Evolutionary conservation across 352 stramenopile species (phyloP).

Genomic region (Phytophthora pseudosyringae): DNA sequence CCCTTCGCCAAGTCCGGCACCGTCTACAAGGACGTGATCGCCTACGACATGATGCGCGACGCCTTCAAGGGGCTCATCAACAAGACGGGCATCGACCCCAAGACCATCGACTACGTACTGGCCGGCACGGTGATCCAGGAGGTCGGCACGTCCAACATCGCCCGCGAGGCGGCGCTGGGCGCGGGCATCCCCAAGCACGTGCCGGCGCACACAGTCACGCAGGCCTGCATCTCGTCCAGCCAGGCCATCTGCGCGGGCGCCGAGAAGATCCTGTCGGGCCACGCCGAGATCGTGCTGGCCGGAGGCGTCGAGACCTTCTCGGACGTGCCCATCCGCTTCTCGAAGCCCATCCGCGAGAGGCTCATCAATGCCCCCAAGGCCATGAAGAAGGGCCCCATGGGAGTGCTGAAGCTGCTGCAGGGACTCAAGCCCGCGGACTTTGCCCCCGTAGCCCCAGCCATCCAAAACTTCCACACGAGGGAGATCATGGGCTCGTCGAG

Average conservation of each 20-base stretch:
- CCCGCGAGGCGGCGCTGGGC: constrained; percentile 94
- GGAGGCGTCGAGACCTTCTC: constrained; percentile 97
- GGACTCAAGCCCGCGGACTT: constrained; percentile 93
- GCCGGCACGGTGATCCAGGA: constrained; percentile 98
- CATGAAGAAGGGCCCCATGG: constrained; percentile 94
- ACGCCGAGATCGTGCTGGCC: constrained; percentile 96
- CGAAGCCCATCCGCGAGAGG: constrained; percentile 84
- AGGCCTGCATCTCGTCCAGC: constrained; percentile 97
- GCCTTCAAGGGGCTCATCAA: constrained; percentile 96
- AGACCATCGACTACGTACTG: constrained; percentile 96
- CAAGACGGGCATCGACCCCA: constrained; percentile 96
- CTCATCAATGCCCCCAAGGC: constrained; percentile 91
- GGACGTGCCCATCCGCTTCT: constrained; percentile 98
- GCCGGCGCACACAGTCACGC: constrained; percentile 95
- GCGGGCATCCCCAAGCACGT: constrained; percentile 95
- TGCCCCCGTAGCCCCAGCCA: constrained; percentile 95
- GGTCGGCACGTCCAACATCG: constrained; percentile 98
- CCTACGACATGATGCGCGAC: constrained; percentile 97
- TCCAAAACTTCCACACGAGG: constrained; percentile 99
- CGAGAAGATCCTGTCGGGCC: constrained; percentile 96
- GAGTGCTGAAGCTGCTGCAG: constrained; percentile 92
- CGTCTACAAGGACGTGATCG: constrained; percentile 97
- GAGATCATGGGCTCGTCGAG: constrained; percentile 99
- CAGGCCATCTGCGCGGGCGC: constrained; percentile 94
- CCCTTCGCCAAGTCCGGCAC: constrained; percentile 96